Conservation (phyloP, 257 asterid genomes). For the Pogostemon cablin region DNA sequence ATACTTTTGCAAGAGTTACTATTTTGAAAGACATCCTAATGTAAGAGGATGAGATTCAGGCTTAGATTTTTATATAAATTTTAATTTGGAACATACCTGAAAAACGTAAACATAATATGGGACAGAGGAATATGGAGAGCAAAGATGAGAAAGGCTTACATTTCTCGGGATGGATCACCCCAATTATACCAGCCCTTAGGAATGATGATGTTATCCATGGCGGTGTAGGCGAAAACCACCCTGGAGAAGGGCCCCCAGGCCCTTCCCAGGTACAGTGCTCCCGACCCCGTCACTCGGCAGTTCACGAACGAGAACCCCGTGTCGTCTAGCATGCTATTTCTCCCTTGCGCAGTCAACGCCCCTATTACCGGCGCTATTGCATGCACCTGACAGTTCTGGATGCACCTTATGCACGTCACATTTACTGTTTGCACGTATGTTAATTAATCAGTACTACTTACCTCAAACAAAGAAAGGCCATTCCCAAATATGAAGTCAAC, state of each 20-base stretch:
- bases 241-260: conserved; percentile 99
- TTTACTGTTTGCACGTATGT: no score
- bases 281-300: conserved; percentile 93
- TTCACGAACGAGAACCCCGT: conserved; percentile 83
- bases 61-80: no score
- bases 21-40: no score
- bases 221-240: conserved; percentile 85
- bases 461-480: conserved; percentile 88
- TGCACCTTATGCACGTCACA: not conserved
- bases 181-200: conserved; percentile 97
- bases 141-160: conserved; percentile 46
- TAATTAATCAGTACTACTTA: conserved; percentile 13
- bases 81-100: no score
- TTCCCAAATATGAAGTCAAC: conserved; percentile 94
- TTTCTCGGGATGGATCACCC: conserved; percentile 93
- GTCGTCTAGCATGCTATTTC: conserved; percentile 74
- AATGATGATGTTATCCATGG: conserved; percentile 87
- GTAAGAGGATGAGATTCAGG: no score
- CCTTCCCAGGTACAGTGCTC: conserved; percentile 90
- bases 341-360: conserved; percentile 89
- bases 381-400: conserved; percentile 71
- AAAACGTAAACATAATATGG: no score
- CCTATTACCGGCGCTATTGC: conserved; percentile 83
- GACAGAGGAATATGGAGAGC: not conserved
- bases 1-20: no score